A percentile compares a stretch with the other conserved stretches of the same genome.
Conservation (phyloP, 805 yeast species). For the Candida qinlingensis region DNA sequence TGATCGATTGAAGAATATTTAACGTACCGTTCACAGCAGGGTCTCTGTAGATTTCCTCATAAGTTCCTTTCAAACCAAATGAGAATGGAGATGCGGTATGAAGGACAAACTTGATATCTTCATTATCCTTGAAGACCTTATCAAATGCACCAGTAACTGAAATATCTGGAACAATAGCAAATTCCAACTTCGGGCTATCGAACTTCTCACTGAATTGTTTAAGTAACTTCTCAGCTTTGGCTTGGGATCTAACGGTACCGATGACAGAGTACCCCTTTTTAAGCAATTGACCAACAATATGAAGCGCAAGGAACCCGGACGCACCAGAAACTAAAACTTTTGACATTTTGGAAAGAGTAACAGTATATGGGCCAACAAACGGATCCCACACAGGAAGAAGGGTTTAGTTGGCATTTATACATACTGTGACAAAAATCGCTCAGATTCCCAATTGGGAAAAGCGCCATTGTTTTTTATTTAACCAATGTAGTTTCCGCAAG, state of each 20-base stretch:
- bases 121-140: constrained; percentile 37
- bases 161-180: constrained; percentile 45
- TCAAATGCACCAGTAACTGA: constrained; percentile 41
- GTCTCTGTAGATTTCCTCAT: constrained; percentile 43
- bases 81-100: constrained; percentile 61
- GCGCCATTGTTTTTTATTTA: neutral
- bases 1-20: constrained; percentile 45
- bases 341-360: neutral
- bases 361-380: no score
- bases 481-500: neutral
- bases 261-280: constrained; percentile 36
- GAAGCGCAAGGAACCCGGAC: constrained; percentile 45
- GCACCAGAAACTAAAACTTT: constrained; percentile 29
- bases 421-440: no score
- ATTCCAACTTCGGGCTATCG: constrained; percentile 32
- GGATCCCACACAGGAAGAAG: no score
- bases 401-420: no score
- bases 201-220: constrained; percentile 25
- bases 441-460: neutral
- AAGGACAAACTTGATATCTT: constrained; percentile 47
- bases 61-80: constrained; percentile 36
- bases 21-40: constrained; percentile 56
- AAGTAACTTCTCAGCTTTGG: constrained; percentile 31
- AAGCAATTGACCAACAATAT: constrained; percentile 34
- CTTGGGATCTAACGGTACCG: constrained; percentile 39